These are phyloP conservation scores for Rutstroemia sydowiana DNA, from an alignment of 2,329 filamentous ascomycete genomes.

Conservation along the genomic window DNA sequence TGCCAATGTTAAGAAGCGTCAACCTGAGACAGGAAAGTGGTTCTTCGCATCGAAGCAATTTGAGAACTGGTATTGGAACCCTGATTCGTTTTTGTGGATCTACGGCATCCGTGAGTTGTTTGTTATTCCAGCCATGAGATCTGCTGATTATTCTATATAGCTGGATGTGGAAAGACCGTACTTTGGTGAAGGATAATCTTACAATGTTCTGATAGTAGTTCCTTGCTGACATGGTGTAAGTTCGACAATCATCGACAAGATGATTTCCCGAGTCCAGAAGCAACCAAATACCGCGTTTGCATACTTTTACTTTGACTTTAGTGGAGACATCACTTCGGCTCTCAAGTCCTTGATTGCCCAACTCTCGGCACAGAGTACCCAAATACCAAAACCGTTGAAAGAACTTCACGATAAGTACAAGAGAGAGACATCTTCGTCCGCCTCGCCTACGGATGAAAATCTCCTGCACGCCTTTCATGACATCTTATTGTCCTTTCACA, in stretches of 20 bases:
- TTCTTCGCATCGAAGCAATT: conserved; percentile 21
- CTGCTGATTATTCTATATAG: conserved; percentile 15
- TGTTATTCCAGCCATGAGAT: not conserved
- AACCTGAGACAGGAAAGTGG: conserved; percentile 23
- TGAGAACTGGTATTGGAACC: conserved; percentile 24
- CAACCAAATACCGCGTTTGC: conserved; percentile 25
- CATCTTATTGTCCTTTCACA: conserved; percentile 23
- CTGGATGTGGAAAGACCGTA: conserved; percentile 36
- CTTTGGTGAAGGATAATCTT: conserved; percentile 26
- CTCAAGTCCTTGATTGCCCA: conserved; percentile 32
- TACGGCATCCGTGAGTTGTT: conserved; percentile 25
- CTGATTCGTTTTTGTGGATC: conserved; percentile 34
- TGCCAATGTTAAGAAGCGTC: conserved; percentile 18
- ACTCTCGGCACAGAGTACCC: conserved; percentile 26
- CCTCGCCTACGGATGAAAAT: conserved; percentile 8
- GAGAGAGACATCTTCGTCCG: conserved; percentile 4
- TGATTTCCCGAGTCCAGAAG: conserved; percentile 14
- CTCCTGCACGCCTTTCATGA: conserved; percentile 12
- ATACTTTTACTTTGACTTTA: conserved; percentile 37
- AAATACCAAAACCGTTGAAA: conserved; percentile 9
- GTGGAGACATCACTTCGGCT: conserved; percentile 29
- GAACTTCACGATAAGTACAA: conserved; percentile 11
- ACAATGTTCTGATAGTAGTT: not conserved
- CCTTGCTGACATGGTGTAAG: conserved; percentile 1
- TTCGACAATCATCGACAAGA: conserved; percentile 30